A percentile compares a stretch with the other conserved stretches of the same genome.
Conservation (phyloP, 176 grass and related monocot genomes). For the Zea mays region Zm-B73-REFERENCE-NAM-5.0 NC_050100.1:57234501-57235000, state of each 20-base stretch:
- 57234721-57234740: conserved; percentile 39
- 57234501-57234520: conserved; percentile 42
- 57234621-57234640: conserved; percentile 32
- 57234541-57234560: conserved; percentile 26
- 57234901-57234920: conserved; percentile 34
- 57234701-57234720: conserved; percentile 37
- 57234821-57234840: conserved; percentile 53
- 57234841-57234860: conserved; percentile 47
- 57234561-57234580: conserved; percentile 34
- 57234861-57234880: conserved; percentile 32
- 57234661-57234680: conserved; percentile 42
- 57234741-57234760: conserved; percentile 40
- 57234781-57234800: conserved; percentile 16
- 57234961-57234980: conserved; percentile 32
- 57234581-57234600: conserved; percentile 36
- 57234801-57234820: conserved; percentile 42
- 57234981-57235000: neutral
- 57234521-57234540: conserved; percentile 25
- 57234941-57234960: conserved; percentile 33
- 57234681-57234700: conserved; percentile 37
- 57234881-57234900: conserved; percentile 24
- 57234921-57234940: conserved; percentile 13
- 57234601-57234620: conserved; percentile 36
- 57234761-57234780: conserved; percentile 37
- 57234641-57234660: conserved; percentile 21